Evolutionary conservation across 2,329 filamentous ascomycete genomes (phyloP), one percentile per base, ranked within the genome.

Genomic region (Pseudogymnoascus sp.): DNA sequence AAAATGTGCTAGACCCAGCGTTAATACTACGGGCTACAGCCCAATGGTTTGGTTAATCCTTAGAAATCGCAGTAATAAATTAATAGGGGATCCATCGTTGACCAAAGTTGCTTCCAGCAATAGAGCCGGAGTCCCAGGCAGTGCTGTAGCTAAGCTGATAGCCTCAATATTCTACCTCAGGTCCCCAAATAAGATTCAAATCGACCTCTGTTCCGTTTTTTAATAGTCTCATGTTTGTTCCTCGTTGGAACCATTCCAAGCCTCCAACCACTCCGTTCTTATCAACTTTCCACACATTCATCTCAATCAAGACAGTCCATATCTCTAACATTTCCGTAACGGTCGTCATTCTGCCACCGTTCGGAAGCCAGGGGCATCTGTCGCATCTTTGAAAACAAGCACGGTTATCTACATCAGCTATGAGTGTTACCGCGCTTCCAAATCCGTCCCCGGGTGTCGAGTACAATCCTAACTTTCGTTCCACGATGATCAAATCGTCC

Each of bases 141-240:
- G 74, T 82, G 68, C 67, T 78, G 68, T 74, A 72, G 0, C 84
- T 84, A 65, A 86, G 75, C 86, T 87, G 61, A 87, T 81, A 59
- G 84, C 81, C 67, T 88, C 84, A 84, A 88, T 88, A 66, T 86
- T 21, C 37, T 18, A 39, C 37, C 37, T 39, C 37, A 39, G 37
- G 37, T 21, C 37, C 37, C 37, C 37, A 39, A 39, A 39, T 39
- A 39, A 39, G 37, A 39, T 39, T 39, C 37, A 39, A 39, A 39
- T 39, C 37, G 37, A 39, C 37, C 37, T 39, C 37, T 39, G 18
- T 39, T 39, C 37, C 37, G 6, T 39, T 18, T 39, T 39, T 18
- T 39, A 39, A 39, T 39, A 12, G 37, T 21, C 37, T 39, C 37
- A 21, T 7, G 37, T 39, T 21, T 39, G 37, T 39, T 39, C 37